These are phyloP conservation scores for Globisporangium sylvaticum DNA, from an alignment of 352 stramenopile genomes.

Conservation along the genomic window DNA sequence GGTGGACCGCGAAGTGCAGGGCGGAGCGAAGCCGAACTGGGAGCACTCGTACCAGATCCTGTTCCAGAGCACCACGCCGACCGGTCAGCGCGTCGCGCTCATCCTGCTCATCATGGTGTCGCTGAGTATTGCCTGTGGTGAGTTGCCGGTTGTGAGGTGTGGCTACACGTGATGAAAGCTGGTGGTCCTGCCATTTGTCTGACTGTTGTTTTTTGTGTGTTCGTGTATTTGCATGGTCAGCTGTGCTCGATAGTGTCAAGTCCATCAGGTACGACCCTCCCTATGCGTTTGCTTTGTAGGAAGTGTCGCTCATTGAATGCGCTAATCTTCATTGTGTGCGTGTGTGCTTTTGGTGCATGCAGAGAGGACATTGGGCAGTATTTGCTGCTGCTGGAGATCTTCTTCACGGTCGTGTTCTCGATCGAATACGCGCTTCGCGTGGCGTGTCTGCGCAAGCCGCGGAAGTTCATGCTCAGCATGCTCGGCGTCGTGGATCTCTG, in stretches of 20 bases:
- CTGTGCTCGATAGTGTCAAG: conserved; percentile 67
- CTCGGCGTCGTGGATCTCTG: conserved; percentile 75
- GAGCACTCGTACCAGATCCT: conserved; percentile 68
- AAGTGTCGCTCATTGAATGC: not conserved
- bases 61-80: conserved; percentile 68
- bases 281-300: not conserved
- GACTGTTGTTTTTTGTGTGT: not conserved
- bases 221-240: conserved; percentile 16
- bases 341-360: not conserved
- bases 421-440: conserved; percentile 74
- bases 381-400: conserved; percentile 61
- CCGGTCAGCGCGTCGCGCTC: conserved; percentile 60
- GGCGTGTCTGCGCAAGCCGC: conserved; percentile 52
- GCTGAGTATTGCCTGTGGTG: conserved; percentile 53
- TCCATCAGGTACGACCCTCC: conserved; percentile 38
- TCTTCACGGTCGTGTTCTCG: conserved; percentile 78
- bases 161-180: not conserved
- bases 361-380: conserved; percentile 63
- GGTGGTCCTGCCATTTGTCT: not conserved
- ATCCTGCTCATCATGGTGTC: conserved; percentile 68
- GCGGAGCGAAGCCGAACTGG: conserved; percentile 62
- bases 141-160: conserved; percentile 14
- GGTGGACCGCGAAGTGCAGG: conserved; percentile 64
- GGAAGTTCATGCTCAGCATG: conserved; percentile 64
- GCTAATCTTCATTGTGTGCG: not conserved